These are phyloP conservation scores for Clonostachys rhizophaga DNA, from an alignment of 2,329 filamentous ascomycete species.

Conservation along the genomic window DNA sequence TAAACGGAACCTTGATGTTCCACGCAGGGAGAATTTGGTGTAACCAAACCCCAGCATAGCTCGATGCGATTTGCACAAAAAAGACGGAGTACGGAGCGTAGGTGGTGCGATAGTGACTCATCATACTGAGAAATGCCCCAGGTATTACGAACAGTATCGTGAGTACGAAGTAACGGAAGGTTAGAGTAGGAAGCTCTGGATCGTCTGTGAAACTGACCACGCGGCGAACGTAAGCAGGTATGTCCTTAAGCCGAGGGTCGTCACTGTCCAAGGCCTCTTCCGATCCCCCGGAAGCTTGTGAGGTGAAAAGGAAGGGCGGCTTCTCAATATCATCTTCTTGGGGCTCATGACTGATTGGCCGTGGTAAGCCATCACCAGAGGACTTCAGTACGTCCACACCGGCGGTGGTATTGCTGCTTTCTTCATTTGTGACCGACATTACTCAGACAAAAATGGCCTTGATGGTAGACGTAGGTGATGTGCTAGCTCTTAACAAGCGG, in stretches of 20 bases:
- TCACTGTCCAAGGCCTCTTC: conserved; percentile 30
- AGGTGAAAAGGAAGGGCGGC: conserved; percentile 10
- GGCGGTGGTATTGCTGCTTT: too few relatives aligned
- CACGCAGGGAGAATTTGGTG: conserved; percentile 43
- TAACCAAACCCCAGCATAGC: conserved; percentile 48
- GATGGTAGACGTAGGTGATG: too few relatives aligned
- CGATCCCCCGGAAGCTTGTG: conserved; percentile 5
- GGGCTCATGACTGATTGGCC: not conserved
- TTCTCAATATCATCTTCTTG: conserved; percentile 6
- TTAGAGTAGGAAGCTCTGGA: conserved; percentile 47
- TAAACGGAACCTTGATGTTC: conserved; percentile 39
- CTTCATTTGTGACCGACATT: too few relatives aligned
- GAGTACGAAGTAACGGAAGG: conserved; percentile 55
- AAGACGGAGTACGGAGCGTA: conserved; percentile 55
- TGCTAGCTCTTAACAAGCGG: too few relatives aligned
- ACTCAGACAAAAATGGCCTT: too few relatives aligned
- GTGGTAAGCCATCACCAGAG: too few relatives aligned
- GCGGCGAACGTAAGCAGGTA: conserved; percentile 50
- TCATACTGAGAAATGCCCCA: conserved; percentile 51
- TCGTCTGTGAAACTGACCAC: conserved; percentile 55
- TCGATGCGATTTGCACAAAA: conserved; percentile 55
- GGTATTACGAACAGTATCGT: conserved; percentile 49
- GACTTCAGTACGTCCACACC: too few relatives aligned
- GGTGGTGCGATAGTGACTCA: conserved; percentile 53
- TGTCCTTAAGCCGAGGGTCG: conserved; percentile 45